Evolutionary conservation across 2,329 filamentous ascomycete genomes (phyloP).

Genomic region (Clarireedia hainanense): DNA sequence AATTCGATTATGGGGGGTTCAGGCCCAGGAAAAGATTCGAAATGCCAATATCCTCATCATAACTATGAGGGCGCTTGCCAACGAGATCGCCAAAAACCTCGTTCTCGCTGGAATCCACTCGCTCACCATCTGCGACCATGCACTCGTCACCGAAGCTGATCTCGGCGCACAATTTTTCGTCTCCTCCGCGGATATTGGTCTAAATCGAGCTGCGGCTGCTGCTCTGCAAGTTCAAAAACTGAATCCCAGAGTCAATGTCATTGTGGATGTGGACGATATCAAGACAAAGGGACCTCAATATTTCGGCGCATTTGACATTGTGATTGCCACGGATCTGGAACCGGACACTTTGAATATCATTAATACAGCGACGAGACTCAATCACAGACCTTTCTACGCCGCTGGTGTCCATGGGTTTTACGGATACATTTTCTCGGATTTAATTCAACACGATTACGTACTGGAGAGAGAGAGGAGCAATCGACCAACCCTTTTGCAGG

Average conservation of each 20-base stretch:
- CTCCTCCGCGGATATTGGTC: slow-evolving; percentile 59
- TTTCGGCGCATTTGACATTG: slow-evolving; percentile 72
- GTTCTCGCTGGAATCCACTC: slow-evolving; percentile 89
- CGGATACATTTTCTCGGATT: slow-evolving; percentile 89
- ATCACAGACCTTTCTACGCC: slow-evolving; percentile 78
- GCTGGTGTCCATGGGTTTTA: slow-evolving; percentile 83
- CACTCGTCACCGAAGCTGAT: slow-evolving; percentile 68
- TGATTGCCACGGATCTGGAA: slow-evolving; percentile 83
- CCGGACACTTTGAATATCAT: slow-evolving; percentile 67
- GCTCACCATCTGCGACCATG: slow-evolving; percentile 79
- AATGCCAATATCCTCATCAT: slow-evolving; percentile 85
- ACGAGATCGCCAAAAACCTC: slow-evolving; percentile 95
- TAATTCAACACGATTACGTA: slow-evolving; percentile 84
- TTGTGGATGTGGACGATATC: slow-evolving; percentile 61
- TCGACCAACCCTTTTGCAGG: slow-evolving; percentile 47
- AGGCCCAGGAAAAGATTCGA: slow-evolving; percentile 88
- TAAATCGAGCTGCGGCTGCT: slow-evolving; percentile 78
- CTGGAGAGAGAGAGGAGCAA: slow-evolving; percentile 82
- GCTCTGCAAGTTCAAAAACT: slow-evolving; percentile 71
- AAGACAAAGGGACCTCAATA: slow-evolving; percentile 62
- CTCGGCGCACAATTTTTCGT: slow-evolving; percentile 80
- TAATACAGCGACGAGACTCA: slow-evolving; percentile 78
- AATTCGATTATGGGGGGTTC: slow-evolving; percentile 93
- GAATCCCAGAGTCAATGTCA: slow-evolving; percentile 79
- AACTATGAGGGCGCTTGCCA: slow-evolving; percentile 77